Percentiles rank a stretch among this genome's conserved stretches.
phyloP scores from a whole-genome alignment of 306 rosid species.

The Quercus wislizeni region DNA sequence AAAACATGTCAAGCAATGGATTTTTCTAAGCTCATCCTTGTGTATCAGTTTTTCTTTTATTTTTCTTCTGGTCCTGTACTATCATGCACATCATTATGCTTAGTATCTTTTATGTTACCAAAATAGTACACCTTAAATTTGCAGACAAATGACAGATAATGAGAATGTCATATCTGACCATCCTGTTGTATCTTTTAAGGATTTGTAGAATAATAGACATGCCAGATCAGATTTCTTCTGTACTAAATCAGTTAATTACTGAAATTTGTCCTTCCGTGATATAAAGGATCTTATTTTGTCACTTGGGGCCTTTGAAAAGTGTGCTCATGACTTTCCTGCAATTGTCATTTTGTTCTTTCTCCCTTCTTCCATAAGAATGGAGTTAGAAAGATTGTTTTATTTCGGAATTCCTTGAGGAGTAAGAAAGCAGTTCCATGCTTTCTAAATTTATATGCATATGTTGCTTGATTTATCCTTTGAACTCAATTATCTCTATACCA shows the following conservation, averaged over 20 bases:
- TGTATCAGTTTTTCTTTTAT: constrained; percentile 29
- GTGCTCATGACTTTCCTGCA: constrained; percentile 11
- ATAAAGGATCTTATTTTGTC: constrained; percentile 21
- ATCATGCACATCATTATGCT: constrained; percentile 12
- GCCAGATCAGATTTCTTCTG: not conserved
- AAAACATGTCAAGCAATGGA: constrained; percentile 31
- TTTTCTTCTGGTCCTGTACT: constrained; percentile 18
- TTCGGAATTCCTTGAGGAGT: constrained; percentile 1
- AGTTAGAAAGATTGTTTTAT: constrained; percentile 21
- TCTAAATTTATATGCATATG: constrained; percentile 23
- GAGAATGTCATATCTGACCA: not conserved
- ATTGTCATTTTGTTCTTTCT: not conserved
- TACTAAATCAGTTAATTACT: constrained; percentile 4
- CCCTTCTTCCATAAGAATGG: constrained; percentile 17
- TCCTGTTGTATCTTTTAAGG: not conserved
- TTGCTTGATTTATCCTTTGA: constrained; percentile 17
- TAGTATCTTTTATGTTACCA: not conserved
- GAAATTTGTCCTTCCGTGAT: constrained; percentile 21
- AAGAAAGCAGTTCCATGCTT: constrained; percentile 25
- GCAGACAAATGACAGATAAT: constrained; percentile 12
- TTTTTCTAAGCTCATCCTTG: constrained; percentile 24
- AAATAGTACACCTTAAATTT: constrained; percentile 11
- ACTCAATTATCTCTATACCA: constrained; percentile 29
- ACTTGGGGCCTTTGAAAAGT: not conserved
- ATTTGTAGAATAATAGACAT: not conserved